Evolutionary conservation across 2,329 filamentous ascomycete species (phyloP).

Genomic region (Colletotrichum sojae): DNA sequence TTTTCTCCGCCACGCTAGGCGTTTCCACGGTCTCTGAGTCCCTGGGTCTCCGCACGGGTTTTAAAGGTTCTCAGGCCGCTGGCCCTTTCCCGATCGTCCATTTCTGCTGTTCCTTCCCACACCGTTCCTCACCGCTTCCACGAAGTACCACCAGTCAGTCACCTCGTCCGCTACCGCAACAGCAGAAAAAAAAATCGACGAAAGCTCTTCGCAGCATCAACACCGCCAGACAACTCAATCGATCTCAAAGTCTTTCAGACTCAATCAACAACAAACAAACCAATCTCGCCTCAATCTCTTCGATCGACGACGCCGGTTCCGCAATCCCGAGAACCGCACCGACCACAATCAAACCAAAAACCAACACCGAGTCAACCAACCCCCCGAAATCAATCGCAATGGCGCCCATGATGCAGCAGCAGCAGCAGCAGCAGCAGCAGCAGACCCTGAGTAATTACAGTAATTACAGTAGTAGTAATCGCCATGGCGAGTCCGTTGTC

Average conservation of each 20-base stretch:
- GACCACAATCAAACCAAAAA: slow-evolving; percentile 21
- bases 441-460: slow-evolving; percentile 46
- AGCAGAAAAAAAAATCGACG: slow-evolving; percentile 1
- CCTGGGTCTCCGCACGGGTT: slow-evolving; percentile 2
- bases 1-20: slow-evolving; percentile 35
- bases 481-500: slow-evolving; percentile 75
- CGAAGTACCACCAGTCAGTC: slow-evolving; percentile 3
- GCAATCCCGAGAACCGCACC: slow-evolving; percentile 31
- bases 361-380: slow-evolving; percentile 40
- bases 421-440: too few species aligned
- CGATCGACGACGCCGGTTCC: slow-evolving; percentile 30
- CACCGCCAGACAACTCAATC: slow-evolving; percentile 16
- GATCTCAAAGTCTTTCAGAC: slow-evolving; percentile 1
- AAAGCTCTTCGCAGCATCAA: slow-evolving; percentile 11
- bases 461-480: slow-evolving; percentile 80
- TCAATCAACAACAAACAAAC: background rate
- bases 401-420: slow-evolving; percentile 79
- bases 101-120: slow-evolving; percentile 21
- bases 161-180: slow-evolving; percentile 14
- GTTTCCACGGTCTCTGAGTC: slow-evolving; percentile 24
- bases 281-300: slow-evolving; percentile 17
- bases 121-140: slow-evolving; percentile 36
- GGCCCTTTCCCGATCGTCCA: background rate
- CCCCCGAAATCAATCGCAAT: slow-evolving; percentile 58
- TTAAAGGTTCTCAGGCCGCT: slow-evolving; percentile 33